Percentiles rank a stretch among this genome's conserved stretches.
Evolutionary conservation across 306 rosid genomes (phyloP).

Genomic region (Lablab purpureus): DNA sequence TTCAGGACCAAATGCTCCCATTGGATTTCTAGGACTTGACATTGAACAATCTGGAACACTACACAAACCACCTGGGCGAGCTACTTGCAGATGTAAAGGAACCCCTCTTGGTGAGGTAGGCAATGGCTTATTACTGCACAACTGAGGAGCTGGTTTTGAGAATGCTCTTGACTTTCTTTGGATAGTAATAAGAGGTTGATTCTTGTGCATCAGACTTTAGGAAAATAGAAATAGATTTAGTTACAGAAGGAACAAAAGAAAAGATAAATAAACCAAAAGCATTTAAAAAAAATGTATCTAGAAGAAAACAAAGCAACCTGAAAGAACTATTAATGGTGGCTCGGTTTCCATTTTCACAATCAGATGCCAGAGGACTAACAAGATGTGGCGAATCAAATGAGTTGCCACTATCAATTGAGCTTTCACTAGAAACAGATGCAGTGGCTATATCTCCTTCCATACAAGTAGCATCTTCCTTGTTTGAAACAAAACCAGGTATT

Average conservation of each 20-base stretch:
- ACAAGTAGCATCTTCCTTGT: constrained; percentile 58
- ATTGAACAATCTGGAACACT: constrained; percentile 84
- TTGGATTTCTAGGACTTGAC: constrained; percentile 85
- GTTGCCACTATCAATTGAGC: constrained; percentile 71
- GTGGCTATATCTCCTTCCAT: constrained; percentile 74
- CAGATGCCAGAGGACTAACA: constrained; percentile 71
- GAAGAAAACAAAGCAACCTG: constrained; percentile 59
- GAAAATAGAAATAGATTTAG: constrained; percentile 42
- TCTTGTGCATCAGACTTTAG: constrained; percentile 60
- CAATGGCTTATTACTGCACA: constrained; percentile 52
- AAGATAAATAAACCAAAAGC: constrained; percentile 23
- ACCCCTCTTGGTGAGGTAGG: constrained; percentile 65
- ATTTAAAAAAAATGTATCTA: constrained; percentile 18
- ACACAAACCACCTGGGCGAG: constrained; percentile 67
- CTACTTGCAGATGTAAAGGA: constrained; percentile 67
- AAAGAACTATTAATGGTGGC: constrained; percentile 58
- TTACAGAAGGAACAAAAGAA: constrained; percentile 51
- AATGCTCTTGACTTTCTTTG: constrained; percentile 57
- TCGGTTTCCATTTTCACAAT: constrained; percentile 63
- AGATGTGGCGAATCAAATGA: constrained; percentile 66
- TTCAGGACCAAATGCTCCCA: constrained; percentile 69
- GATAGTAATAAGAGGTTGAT: constrained; percentile 51
- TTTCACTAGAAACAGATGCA: constrained; percentile 74
- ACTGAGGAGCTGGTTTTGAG: constrained; percentile 57
- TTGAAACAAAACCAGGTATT: constrained; percentile 62